Evolutionary conservation across 805 yeast genomes (phyloP).

Genomic region (Clavispora santaluciae): DNA sequence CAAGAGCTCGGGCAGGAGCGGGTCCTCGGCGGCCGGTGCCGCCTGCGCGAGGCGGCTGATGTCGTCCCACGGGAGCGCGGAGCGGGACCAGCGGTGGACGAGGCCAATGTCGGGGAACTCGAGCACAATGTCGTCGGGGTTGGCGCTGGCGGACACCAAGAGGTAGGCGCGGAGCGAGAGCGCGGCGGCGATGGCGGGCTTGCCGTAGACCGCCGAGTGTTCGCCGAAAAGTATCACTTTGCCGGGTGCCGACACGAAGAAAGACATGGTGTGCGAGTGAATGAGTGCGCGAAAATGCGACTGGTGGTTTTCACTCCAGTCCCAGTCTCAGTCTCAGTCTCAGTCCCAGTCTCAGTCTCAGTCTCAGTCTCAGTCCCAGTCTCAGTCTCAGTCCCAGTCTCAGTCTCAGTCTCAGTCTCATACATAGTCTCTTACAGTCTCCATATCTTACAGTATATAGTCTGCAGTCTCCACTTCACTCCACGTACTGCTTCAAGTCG

Average conservation of each 20-base stretch:
- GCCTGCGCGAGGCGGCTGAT: constrained; percentile 17
- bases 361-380: too few species aligned
- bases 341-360: too few species aligned
- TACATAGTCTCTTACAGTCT: too few species aligned
- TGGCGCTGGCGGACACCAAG: constrained; percentile 48
- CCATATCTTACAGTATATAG: too few species aligned
- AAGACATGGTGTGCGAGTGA: constrained; percentile 18
- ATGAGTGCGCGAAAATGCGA: background rate
- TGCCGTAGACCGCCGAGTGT: constrained; percentile 90
- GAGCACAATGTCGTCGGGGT: constrained; percentile 44
- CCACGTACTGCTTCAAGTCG: constrained; percentile 42
- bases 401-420: too few species aligned
- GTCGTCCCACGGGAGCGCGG: constrained; percentile 58
- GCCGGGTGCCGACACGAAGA: constrained; percentile 90
- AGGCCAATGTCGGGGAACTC: constrained; percentile 84
- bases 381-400: too few species aligned
- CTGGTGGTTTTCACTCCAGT: background rate
- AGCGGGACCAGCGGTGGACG: constrained; percentile 55
- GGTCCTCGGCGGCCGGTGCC: constrained; percentile 39
- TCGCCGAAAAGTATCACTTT: constrained; percentile 95
- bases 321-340: too few species aligned
- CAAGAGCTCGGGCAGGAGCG: constrained; percentile 55
- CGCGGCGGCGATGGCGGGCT: constrained; percentile 96
- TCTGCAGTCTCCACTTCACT: too few species aligned
- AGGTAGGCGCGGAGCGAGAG: constrained; percentile 80